Conservation (phyloP, 2,329 filamentous ascomycete species). For the Alternaria arbusti region DNA sequence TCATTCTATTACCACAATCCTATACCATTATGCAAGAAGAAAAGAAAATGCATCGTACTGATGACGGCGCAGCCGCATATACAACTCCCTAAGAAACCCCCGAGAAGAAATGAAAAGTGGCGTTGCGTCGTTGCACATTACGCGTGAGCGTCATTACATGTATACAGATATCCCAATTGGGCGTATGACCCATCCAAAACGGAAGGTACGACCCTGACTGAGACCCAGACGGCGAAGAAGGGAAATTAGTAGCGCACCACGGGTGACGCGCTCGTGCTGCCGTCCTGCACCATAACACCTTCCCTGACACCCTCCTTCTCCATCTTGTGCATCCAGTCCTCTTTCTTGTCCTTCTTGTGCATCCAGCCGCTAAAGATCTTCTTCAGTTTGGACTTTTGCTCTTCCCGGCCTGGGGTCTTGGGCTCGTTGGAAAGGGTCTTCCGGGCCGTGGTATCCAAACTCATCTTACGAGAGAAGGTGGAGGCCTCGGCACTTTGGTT, state of each 20-base stretch:
- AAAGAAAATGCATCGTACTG: background rate
- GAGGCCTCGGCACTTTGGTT: constrained; percentile 35
- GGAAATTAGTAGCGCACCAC: constrained; percentile 42
- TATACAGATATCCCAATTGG: background rate
- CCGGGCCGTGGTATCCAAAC: constrained; percentile 27
- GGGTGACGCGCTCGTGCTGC: constrained; percentile 30
- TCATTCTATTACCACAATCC: background rate
- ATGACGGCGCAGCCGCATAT: constrained; percentile 1
- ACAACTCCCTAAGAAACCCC: background rate
- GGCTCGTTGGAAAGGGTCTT: constrained; percentile 18
- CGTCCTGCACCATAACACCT: constrained; percentile 46
- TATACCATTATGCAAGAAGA: background rate
- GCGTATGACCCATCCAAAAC: background rate
- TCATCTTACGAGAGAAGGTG: constrained; percentile 45
- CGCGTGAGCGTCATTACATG: constrained; percentile 21
- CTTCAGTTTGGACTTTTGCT: constrained; percentile 43
- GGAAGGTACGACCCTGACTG: background rate
- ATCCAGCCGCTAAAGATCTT: constrained; percentile 46
- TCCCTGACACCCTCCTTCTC: constrained; percentile 50
- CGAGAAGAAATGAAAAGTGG: background rate
- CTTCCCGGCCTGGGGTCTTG: constrained; percentile 28
- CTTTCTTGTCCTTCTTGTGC: constrained; percentile 46
- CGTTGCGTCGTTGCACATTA: constrained; percentile 19
- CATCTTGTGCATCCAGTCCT: constrained; percentile 52
- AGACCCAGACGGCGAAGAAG: background rate